Evolutionary conservation across 2,329 filamentous ascomycete species (phyloP).

Genomic region (Ophiostoma sp.): DNA sequence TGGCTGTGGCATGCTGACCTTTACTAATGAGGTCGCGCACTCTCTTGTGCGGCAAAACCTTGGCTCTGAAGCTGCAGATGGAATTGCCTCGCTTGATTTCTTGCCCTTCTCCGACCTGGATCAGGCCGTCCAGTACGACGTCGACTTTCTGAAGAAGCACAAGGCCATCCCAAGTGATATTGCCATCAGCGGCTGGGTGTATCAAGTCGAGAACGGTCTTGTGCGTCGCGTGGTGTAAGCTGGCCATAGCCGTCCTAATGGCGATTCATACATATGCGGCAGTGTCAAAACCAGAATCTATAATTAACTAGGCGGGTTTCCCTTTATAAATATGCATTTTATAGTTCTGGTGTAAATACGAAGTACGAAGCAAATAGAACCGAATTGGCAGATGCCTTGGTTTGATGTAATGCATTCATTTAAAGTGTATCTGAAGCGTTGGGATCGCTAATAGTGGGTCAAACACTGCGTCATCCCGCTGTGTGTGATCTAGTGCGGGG

Average conservation of each 20-base stretch:
- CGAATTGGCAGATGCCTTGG: neutral
- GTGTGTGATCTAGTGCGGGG: constrained; percentile 1
- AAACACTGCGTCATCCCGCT: constrained; percentile 4
- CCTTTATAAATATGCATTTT: too few relatives aligned
- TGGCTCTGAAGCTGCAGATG: constrained; percentile 44
- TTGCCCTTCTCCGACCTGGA: constrained; percentile 61
- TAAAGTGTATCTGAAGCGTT: neutral
- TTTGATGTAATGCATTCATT: neutral
- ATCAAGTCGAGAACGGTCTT: constrained; percentile 26
- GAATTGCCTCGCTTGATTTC: constrained; percentile 49
- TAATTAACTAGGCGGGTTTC: too few relatives aligned
- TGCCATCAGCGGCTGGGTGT: constrained; percentile 63
- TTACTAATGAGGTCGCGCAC: constrained; percentile 53
- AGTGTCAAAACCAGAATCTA: too few relatives aligned
- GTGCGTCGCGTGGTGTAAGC: constrained; percentile 21
- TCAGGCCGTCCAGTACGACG: constrained; percentile 60
- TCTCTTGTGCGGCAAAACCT: constrained; percentile 54
- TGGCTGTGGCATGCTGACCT: constrained; percentile 69
- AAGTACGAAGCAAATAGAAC: too few relatives aligned
- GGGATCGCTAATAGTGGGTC: neutral
- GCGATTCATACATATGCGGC: too few relatives aligned
- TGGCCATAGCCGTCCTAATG: neutral
- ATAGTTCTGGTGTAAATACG: too few relatives aligned
- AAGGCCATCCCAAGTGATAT: constrained; percentile 56
- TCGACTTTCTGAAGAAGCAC: constrained; percentile 55